These are phyloP conservation scores for Brasenia schreberi DNA, from an alignment of 164 flowering plant genomes.

Conservation along the genomic window DNA sequence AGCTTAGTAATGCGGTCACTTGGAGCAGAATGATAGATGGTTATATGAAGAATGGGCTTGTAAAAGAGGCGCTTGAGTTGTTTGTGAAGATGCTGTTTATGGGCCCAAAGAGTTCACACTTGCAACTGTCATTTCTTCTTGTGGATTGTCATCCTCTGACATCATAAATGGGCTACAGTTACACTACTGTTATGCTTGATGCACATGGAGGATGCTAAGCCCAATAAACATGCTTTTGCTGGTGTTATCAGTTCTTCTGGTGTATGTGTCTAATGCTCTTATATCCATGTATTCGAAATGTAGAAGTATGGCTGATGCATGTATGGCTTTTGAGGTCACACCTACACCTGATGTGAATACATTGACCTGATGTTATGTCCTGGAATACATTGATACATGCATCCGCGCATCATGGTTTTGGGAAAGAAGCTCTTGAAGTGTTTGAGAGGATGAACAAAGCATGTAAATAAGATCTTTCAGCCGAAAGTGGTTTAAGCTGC, in stretches of 20 bases:
- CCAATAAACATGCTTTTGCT: constrained; percentile 11
- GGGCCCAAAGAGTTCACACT: constrained; percentile 5
- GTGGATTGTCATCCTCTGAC: constrained; percentile 7
- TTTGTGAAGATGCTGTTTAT: constrained; percentile 5
- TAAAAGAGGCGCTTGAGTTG: constrained; percentile 5
- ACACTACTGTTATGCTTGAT: constrained; percentile 12
- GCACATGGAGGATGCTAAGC: constrained; percentile 10
- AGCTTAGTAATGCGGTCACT: too few relatives aligned
- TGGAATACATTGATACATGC: constrained; percentile 16
- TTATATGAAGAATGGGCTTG: constrained; percentile 5
- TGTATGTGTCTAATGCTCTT: constrained; percentile 11
- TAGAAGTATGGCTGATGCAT: constrained; percentile 9
- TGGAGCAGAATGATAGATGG: constrained; percentile 12
- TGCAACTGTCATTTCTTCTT: constrained; percentile 8
- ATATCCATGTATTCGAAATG: constrained; percentile 13
- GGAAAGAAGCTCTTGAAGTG: constrained; percentile 6
- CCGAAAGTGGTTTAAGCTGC: too few relatives aligned
- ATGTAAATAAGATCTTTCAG: neutral
- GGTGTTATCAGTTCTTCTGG: constrained; percentile 9
- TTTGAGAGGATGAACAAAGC: constrained; percentile 10
- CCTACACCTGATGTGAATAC: too few relatives aligned
- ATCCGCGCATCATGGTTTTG: constrained; percentile 14
- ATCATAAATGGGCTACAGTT: constrained; percentile 4
- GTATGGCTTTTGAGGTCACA: constrained; percentile 10
- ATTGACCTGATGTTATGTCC: constrained; percentile 11